Evolutionary conservation across 2,329 filamentous ascomycete genomes (phyloP).

Genomic region (Catunica adiposa): DNA sequence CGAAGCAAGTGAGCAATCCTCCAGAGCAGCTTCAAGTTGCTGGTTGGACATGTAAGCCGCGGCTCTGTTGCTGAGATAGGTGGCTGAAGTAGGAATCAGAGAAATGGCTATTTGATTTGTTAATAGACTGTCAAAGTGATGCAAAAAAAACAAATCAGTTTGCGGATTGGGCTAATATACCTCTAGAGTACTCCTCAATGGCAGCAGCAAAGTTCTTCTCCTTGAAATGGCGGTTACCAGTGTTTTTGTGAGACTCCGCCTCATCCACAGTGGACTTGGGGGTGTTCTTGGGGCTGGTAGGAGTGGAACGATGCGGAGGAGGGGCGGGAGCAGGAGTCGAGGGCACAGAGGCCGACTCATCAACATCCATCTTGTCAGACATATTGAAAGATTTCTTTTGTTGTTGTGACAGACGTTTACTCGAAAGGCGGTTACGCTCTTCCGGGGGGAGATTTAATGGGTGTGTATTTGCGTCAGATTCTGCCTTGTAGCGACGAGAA

Average conservation of each 20-base stretch:
- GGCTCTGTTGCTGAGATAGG: conserved; percentile 86
- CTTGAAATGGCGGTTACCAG: conserved; percentile 95
- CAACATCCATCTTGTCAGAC: conserved; percentile 60
- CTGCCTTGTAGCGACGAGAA: conserved; percentile 32
- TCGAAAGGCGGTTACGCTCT: conserved; percentile 62
- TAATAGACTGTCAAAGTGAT: conserved; percentile 8
- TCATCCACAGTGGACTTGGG: conserved; percentile 45
- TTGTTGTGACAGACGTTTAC: conserved; percentile 10
- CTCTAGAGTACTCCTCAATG: conserved; percentile 88
- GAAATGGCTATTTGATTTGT: conserved; percentile 55
- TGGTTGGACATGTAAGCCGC: conserved; percentile 84
- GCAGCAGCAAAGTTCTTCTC: conserved; percentile 76
- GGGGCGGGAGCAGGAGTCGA: conserved; percentile 40
- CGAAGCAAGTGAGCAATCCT: conserved; percentile 69
- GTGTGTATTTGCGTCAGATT: conserved; percentile 52
- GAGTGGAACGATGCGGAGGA: conserved; percentile 48
- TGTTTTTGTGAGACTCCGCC: conserved; percentile 79
- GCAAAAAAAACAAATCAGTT: conserved; percentile 7
- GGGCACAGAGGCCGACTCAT: conserved; percentile 45
- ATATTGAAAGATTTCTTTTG: conserved; percentile 23
- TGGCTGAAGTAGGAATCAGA: conserved; percentile 67
- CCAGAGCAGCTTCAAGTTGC: conserved; percentile 61
- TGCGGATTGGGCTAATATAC: too few relatives aligned
- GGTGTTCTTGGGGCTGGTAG: conserved; percentile 38
- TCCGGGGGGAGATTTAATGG: conserved; percentile 83